Base-by-base conservation (phyloP, 305 asterid genomes). In the Fraxinus sp. region DNA sequence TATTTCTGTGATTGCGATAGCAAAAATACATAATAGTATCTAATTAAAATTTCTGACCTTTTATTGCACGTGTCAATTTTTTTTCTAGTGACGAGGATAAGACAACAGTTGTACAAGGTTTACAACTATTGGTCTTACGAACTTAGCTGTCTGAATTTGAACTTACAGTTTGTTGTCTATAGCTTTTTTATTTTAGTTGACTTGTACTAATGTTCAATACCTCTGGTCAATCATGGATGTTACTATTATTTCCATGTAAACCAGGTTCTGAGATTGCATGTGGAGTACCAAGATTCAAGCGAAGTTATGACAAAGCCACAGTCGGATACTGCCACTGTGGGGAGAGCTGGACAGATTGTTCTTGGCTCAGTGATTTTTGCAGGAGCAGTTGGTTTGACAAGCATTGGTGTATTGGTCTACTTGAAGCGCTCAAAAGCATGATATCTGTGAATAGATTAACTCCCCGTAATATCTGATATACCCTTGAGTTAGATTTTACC, bases 251-350 rank as follows among this genome's bases (percentile, higher is more conserved):
- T 82, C 26, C 78, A 26, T 4, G 49, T 44, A 81, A 79, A 78
- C 74, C 90, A 95, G 99, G 92, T 94, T 46, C 84, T 95, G 91
- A 90, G 95, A 83, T 88, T 95, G 82, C 97, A 94, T 72, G 83
- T 93, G 82, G 92, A 92, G 72, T 88, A 82, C 78, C 30, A 74
- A 4, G 91, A 86, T 22, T 77, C 84, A 41, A 81, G 79, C 64
- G 79, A 79, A 78, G 88, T 83, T 30, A 84, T 84, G 30, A 77
- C 55, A 76, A 82, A 81, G 82, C 82, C 68, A 22, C 52, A 78
- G 1, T 10, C 80, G 20, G 90, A 81, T 24, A 80, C 82, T 8
- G 77, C 41, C 33, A 70, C 84, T 24, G 81, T 44, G 9, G 88
- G 80, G 86, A 89, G 89, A 80, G 78, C 79, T 57, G 89, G 90